These are phyloP conservation scores for Penicillium coffeae DNA, from an alignment of 495 filamentous ascomycete genomes.

Conservation along the genomic window DNA sequence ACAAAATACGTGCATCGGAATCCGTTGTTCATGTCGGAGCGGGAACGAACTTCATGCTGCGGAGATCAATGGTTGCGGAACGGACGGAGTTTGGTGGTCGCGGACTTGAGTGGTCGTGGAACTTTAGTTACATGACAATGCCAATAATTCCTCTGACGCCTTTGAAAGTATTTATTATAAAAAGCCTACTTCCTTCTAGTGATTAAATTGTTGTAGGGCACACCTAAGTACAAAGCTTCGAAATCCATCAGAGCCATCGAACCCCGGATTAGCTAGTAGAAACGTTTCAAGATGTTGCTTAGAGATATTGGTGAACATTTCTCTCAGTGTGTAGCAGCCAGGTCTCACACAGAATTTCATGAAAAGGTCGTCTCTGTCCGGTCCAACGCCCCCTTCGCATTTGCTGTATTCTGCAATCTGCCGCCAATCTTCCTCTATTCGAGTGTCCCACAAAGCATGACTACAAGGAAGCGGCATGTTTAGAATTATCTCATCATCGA, in stretches of 20 bases:
- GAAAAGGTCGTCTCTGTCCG: neutral
- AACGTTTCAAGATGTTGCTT: conserved; percentile 1
- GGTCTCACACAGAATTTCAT: neutral
- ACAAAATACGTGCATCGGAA: neutral
- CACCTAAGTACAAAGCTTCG: conserved; percentile 7
- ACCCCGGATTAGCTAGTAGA: neutral
- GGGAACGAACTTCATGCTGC: neutral
- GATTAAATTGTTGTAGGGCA: conserved; percentile 3
- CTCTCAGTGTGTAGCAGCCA: conserved; percentile 1
- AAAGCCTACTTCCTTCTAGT: no score
- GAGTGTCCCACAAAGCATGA: conserved; percentile 6
- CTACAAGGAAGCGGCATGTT: conserved; percentile 12
- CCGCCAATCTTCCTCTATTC: conserved; percentile 9
- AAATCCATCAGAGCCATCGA: conserved; percentile 9
- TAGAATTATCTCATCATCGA: conserved; percentile 10
- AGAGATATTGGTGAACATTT: neutral
- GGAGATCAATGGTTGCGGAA: neutral
- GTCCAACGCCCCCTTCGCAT: neutral
- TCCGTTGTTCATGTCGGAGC: neutral
- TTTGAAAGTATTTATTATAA: no score
- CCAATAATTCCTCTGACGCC: no score
- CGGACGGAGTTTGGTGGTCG: conserved; percentile 8
- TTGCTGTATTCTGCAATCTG: neutral
- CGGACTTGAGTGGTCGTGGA: neutral
- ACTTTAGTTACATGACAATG: no score